Base-by-base conservation (phyloP, 169 alveolate species). In the Cryptosporidium meleagridis region DNA sequence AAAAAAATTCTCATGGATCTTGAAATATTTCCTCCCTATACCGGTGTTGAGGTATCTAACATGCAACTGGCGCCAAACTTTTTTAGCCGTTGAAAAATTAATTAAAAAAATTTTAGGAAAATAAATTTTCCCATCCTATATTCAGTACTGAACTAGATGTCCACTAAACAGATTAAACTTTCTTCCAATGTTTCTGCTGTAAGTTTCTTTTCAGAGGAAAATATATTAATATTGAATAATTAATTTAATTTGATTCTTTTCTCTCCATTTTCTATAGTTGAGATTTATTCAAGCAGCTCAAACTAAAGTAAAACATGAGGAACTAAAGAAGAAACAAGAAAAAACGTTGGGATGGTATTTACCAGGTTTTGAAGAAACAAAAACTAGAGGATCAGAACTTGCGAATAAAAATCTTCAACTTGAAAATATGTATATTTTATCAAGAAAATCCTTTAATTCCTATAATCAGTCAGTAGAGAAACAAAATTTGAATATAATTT, bases 201-300 rank as follows among this genome's bases (percentile, higher is more conserved):
- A 73, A 73, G 86, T 73, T 35, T 23, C 6, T 68, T 0, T 37
- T 68, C 3, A 4, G 3, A 23, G 55, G 1, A 48, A 31, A 31
- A 14, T 14, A 48, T 14, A 16, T 9, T 48, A 48, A 23, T 48
- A 48, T 41, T 41, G 55, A 41, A 6, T 41, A 2, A 14, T 41
- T 3, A 16, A 12, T 70, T 31, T 39, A 41, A 41, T 12, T 41
- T 41, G 1, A 37, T 37, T 37, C 2, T 5, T 53, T 16, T 62
- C n/a, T 48, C n/a, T 48, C 2, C 0, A 8, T 12, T 73, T 18
- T 23, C 26, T 44, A 21, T 23, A 80, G 89, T 65, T 80, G 75
- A 80, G 89, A 29, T 80, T 80, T 39, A 80, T 80, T 10, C 89
- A 80, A 29, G 89, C 75, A n/a, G 89, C 89, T 39, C 89, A 80